Conservation (phyloP, 2,329 filamentous ascomycete species). For the Fusarium verticillioides region DNA sequence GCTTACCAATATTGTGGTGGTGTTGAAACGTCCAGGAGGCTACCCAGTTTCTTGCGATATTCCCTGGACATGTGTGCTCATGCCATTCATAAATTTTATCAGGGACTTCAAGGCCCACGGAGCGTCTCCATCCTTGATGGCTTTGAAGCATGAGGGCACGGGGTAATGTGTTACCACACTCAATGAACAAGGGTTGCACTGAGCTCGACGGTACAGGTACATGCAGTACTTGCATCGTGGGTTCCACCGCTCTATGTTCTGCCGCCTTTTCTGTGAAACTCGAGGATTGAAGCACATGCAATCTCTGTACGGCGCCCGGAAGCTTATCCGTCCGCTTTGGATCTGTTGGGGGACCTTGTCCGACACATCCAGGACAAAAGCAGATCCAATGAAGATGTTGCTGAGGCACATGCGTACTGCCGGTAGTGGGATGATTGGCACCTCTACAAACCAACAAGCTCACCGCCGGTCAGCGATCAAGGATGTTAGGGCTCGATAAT, state of each 20-base stretch:
- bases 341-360: constrained; percentile 17
- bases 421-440: constrained; percentile 39
- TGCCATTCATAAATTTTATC: constrained; percentile 11
- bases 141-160: constrained; percentile 2
- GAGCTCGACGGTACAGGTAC: constrained; percentile 12
- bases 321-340: constrained; percentile 12
- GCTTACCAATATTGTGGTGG: neutral
- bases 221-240: constrained; percentile 21
- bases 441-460: constrained; percentile 22
- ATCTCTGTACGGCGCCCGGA: constrained; percentile 30
- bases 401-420: constrained; percentile 27
- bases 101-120: neutral
- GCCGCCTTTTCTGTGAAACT: constrained; percentile 13
- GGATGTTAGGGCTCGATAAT: constrained; percentile 10
- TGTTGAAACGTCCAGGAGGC: neutral
- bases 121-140: constrained; percentile 13
- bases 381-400: constrained; percentile 29
- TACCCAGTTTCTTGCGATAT: neutral
- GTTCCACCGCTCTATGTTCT: constrained; percentile 34
- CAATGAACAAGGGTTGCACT: neutral
- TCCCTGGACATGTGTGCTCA: constrained; percentile 18
- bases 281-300: constrained; percentile 8
- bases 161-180: constrained; percentile 12
- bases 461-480: constrained; percentile 40
- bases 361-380: constrained; percentile 11